These are phyloP conservation scores for Saturnispora silvae DNA, from an alignment of 805 yeast genomes.

Conservation along the genomic window DNA sequence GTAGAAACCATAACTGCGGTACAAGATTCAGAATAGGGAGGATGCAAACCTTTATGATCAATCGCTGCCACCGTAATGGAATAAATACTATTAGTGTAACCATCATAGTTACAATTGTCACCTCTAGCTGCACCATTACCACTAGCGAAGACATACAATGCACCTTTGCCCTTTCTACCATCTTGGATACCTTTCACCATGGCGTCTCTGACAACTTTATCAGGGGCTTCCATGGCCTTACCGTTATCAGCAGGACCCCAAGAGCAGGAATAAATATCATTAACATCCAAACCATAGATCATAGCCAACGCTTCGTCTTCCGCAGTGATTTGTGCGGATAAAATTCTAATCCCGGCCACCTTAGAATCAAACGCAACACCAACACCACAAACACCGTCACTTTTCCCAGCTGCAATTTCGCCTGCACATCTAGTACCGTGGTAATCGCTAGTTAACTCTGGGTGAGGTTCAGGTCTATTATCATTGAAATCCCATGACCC, in stretches of 20 bases:
- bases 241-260: slow-evolving; percentile 99
- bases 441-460: slow-evolving; percentile 68
- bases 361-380: slow-evolving; percentile 88
- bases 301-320: slow-evolving; percentile 90
- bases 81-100: slow-evolving; percentile 90
- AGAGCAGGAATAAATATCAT: slow-evolving; percentile 92
- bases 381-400: slow-evolving; percentile 82
- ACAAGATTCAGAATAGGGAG: slow-evolving; percentile 85
- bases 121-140: slow-evolving; percentile 83
- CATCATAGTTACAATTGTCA: slow-evolving; percentile 94
- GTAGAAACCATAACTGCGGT: slow-evolving; percentile 92
- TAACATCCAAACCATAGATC: slow-evolving; percentile 66
- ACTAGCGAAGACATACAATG: slow-evolving; percentile 87
- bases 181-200: slow-evolving; percentile 73
- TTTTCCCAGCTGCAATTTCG: slow-evolving; percentile 81
- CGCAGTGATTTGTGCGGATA: slow-evolving; percentile 67
- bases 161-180: slow-evolving; percentile 75
- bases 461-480: slow-evolving; percentile 65
- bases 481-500: slow-evolving; percentile 95
- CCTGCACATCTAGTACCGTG: slow-evolving; percentile 99
- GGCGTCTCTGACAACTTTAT: slow-evolving; percentile 65
- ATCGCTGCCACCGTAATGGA: slow-evolving; percentile 93
- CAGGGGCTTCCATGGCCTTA: slow-evolving; percentile 74
- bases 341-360: slow-evolving; percentile 83
- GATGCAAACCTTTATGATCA: slow-evolving; percentile 79